A percentile compares a stretch with the other conserved stretches of the same genome.
phyloP scores from a whole-genome alignment of 768 basidiomycete genomes.

The Amanita molliuscula region DNA sequence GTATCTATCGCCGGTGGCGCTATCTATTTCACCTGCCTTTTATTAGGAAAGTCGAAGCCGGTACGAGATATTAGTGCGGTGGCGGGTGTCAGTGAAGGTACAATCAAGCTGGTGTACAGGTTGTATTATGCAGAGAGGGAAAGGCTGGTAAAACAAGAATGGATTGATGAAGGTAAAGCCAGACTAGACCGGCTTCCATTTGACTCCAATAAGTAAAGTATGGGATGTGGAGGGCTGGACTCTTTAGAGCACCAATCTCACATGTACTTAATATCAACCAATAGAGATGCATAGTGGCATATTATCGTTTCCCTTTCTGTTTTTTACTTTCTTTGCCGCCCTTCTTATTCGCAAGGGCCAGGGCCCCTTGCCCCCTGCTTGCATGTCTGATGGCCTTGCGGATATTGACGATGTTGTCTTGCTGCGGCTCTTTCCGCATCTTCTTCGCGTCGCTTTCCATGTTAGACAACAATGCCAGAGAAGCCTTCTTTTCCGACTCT shows the following conservation, averaged over 20 bases:
- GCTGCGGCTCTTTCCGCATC: constrained; percentile 33
- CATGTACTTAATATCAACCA: constrained; percentile 1
- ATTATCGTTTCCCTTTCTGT: constrained; percentile 19
- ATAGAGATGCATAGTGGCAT: constrained; percentile 1
- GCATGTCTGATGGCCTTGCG: constrained; percentile 80
- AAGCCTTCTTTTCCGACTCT: constrained; percentile 62
- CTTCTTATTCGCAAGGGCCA: constrained; percentile 40
- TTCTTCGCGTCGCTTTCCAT: constrained; percentile 70
- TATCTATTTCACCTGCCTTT: constrained; percentile 84
- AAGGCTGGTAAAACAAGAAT: constrained; percentile 76
- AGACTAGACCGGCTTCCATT: constrained; percentile 34
- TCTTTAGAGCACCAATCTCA: background rate
- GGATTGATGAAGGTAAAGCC: constrained; percentile 75
- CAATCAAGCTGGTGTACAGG: constrained; percentile 85
- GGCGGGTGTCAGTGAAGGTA: constrained; percentile 92
- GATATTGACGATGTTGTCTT: constrained; percentile 60
- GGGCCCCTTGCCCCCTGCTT: constrained; percentile 57
- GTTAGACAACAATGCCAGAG: constrained; percentile 66
- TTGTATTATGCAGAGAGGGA: constrained; percentile 65
- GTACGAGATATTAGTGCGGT: constrained; percentile 83
- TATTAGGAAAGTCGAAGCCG: constrained; percentile 67
- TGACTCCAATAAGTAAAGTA: constrained; percentile 27
- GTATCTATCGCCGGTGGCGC: constrained; percentile 98
- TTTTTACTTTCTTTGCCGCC: constrained; percentile 19
- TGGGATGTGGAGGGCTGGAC: background rate